Percentiles rank a stretch among this genome's conserved stretches.
phyloP scores from a whole-genome alignment of 2,329 filamentous ascomycete genomes.

The Mycosphaerelloides madeirae region DNA sequence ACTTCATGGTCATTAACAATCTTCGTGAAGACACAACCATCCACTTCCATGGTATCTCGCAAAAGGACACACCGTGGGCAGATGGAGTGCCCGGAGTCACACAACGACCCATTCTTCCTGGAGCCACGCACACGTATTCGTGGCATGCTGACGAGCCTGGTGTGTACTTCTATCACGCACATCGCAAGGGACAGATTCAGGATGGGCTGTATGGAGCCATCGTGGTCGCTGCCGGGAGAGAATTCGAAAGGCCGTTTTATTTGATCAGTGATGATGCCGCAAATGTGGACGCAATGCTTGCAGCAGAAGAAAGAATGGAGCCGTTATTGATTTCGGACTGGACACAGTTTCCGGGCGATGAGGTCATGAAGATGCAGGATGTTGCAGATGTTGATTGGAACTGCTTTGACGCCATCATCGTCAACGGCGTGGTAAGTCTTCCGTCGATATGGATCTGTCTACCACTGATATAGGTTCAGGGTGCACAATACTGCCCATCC shows the following conservation, averaged over 20 bases:
- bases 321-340: neutral
- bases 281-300: neutral
- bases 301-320: neutral
- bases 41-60: conserved; percentile 21
- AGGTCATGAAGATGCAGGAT: neutral
- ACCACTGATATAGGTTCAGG: too few species aligned
- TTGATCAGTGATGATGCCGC: conserved; percentile 1
- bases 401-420: conserved; percentile 14
- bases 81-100: conserved; percentile 20
- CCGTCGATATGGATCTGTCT: too few species aligned
- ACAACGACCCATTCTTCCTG: conserved; percentile 18
- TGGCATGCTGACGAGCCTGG: conserved; percentile 14
- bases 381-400: neutral
- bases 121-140: conserved; percentile 12
- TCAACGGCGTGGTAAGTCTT: conserved; percentile 16
- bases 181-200: conserved; percentile 12
- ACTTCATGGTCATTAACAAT: conserved; percentile 4
- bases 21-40: conserved; percentile 10
- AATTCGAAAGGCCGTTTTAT: conserved; percentile 6
- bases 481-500: conserved; percentile 1
- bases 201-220: conserved; percentile 18
- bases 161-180: conserved; percentile 17
- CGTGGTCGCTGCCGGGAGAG: conserved; percentile 7
- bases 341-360: neutral
- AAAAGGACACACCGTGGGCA: conserved; percentile 18